Percentiles rank a stretch among this genome's conserved stretches.
phyloP scores from a whole-genome alignment of 169 alveolate species.

The Cryptosporidium parvum region DNA sequence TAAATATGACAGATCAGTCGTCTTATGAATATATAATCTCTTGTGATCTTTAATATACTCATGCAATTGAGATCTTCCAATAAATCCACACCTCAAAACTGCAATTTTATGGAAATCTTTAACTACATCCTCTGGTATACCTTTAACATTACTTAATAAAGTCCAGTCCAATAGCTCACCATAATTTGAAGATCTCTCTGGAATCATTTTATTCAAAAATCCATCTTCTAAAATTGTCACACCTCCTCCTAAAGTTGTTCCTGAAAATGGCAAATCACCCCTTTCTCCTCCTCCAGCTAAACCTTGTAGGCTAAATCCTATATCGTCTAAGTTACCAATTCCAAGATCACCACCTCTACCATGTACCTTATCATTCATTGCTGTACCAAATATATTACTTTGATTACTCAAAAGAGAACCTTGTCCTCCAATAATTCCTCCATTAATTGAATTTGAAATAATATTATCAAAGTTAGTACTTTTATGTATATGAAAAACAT shows the following conservation, averaged over 20 bases:
- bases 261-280: neutral
- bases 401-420: neutral
- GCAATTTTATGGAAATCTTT: conserved; percentile 37
- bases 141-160: conserved; percentile 12
- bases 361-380: neutral
- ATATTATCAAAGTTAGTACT: conserved; percentile 10
- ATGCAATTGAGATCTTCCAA: conserved; percentile 61
- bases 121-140: conserved; percentile 52
- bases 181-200: conserved; percentile 35
- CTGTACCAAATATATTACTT: neutral
- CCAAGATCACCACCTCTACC: conserved; percentile 1
- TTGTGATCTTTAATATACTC: conserved; percentile 42
- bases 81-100: conserved; percentile 38
- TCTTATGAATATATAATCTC: conserved; percentile 11
- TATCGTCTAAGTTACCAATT: neutral
- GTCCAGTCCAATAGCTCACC: conserved; percentile 66
- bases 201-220: neutral
- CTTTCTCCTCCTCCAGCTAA: neutral
- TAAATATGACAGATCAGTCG: neutral
- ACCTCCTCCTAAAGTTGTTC: neutral
- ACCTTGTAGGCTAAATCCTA: neutral
- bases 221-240: neutral
- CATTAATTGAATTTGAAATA: neutral
- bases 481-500: conserved; percentile 27
- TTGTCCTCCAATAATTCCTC: neutral